Base-by-base conservation (phyloP, 2,329 filamentous ascomycete genomes). In the Colletotrichum neosansevieriae region DNA sequence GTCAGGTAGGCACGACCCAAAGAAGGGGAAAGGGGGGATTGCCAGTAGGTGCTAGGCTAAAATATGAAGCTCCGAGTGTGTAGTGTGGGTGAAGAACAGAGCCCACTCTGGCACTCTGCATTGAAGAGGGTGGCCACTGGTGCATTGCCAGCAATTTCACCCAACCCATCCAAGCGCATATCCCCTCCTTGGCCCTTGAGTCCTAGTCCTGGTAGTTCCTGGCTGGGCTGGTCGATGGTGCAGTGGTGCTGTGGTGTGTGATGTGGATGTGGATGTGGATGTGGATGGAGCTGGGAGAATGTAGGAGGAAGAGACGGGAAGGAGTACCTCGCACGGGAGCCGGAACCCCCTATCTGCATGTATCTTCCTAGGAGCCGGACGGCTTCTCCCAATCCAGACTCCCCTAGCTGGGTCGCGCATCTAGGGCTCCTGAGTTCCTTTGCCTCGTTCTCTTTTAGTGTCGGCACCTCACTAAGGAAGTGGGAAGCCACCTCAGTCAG, bases 131-230 rank as follows among this genome's bases (percentile, higher is more conserved):
- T 29, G 29, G 29, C 7, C 29, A 9, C 6, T 9, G 40, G 58
- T 68, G 66, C 66, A 68, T 68, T 68, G 36, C 66, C 36, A 53
- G 56, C 63, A 69, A 69, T 69, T 67, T 69, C 67, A 63, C 63
- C 67, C 67, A 61, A 67, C 66, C 66, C 66, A 69, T 63, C 67
- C 67, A 69, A 63, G 67, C 67, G 57, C 67, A 67, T 58, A 34
- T 50, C 15, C 34, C 54, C 54, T 29, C 29, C 54, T 59, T 58
- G 36, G 45, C 24, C 21, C 32, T 58, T 59, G 47, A 32, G 61
- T 49, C 60, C 49, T 57, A 59, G 61, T 65, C 65, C 65, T 54
- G 29, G 29, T 29, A 29, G 29, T 29, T 29, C 29, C 29, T 29
- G 29, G 6, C 29, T 29, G 6, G 29, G 29, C 29, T 29, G 29